Evolutionary conservation across 768 basidiomycete species (phyloP).

Genomic region (Lactarius sp.): DNA sequence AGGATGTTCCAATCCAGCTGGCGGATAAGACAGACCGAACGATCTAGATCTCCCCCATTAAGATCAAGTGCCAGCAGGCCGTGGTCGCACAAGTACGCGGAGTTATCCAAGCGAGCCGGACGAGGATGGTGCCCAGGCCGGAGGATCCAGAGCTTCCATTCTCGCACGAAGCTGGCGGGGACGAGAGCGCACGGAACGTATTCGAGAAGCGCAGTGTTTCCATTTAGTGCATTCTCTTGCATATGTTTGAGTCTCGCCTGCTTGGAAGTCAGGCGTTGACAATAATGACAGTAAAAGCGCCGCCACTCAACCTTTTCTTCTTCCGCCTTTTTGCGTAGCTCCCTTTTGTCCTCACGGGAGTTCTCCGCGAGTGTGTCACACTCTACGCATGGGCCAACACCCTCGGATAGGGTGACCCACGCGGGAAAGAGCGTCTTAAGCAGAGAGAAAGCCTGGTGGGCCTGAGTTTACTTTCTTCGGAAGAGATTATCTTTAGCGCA

Average conservation of each 20-base stretch:
- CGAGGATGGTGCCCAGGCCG: constrained; percentile 51
- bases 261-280: not conserved
- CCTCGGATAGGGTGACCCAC: constrained; percentile 54
- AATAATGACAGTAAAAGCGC: not conserved
- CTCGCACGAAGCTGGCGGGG: constrained; percentile 54
- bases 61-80: constrained; percentile 60
- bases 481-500: constrained; percentile 28
- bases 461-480: constrained; percentile 12
- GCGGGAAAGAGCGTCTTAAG: constrained; percentile 55
- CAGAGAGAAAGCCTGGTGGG: constrained; percentile 48
- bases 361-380: constrained; percentile 55
- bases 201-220: constrained; percentile 42
- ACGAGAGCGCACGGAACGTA: constrained; percentile 53
- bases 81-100: constrained; percentile 64
- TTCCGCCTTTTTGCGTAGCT: constrained; percentile 60
- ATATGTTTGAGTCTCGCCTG: constrained; percentile 63
- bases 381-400: constrained; percentile 52
- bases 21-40: constrained; percentile 51
- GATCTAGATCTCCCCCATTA: constrained; percentile 56
- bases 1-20: constrained; percentile 62
- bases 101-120: constrained; percentile 60
- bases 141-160: constrained; percentile 67
- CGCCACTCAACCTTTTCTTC: constrained; percentile 62
- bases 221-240: constrained; percentile 49
- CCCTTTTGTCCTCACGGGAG: constrained; percentile 58